Conservation (phyloP, 2,329 filamentous ascomycete species). For the Ilyonectria destructans region DNA sequence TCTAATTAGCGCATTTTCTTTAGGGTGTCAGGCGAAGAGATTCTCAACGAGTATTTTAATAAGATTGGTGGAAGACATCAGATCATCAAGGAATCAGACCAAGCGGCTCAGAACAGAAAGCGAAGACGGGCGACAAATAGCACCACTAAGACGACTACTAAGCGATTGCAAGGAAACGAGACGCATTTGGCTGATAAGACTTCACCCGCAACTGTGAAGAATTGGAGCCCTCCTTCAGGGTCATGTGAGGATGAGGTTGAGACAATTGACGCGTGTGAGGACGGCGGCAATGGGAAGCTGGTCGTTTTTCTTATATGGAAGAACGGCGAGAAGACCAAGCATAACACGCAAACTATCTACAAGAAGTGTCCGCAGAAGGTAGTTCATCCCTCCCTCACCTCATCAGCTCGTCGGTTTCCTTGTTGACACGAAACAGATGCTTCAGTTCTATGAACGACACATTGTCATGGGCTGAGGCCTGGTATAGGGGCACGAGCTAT, state of each 20-base stretch:
- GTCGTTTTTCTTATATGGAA: slow-evolving; percentile 83
- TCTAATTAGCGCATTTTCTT: slow-evolving; percentile 19
- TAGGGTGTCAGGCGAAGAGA: slow-evolving; percentile 72
- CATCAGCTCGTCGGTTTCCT: neutral
- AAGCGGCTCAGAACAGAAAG: slow-evolving; percentile 71
- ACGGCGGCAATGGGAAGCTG: slow-evolving; percentile 73
- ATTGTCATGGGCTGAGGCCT: too few species aligned
- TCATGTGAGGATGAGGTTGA: slow-evolving; percentile 84
- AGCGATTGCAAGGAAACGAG: slow-evolving; percentile 65
- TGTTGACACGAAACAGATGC: slow-evolving; percentile 63
- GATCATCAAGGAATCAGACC: slow-evolving; percentile 67
- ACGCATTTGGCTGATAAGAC: slow-evolving; percentile 66
- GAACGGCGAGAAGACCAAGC: slow-evolving; percentile 81
- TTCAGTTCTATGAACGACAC: slow-evolving; percentile 73
- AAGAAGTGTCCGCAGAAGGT: slow-evolving; percentile 86
- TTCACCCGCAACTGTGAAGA: slow-evolving; percentile 59
- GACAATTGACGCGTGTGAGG: slow-evolving; percentile 81
- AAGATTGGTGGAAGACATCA: slow-evolving; percentile 75
- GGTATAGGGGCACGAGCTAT: too few species aligned
- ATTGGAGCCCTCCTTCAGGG: slow-evolving; percentile 79
- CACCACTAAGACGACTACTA: slow-evolving; percentile 56
- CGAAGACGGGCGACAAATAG: slow-evolving; percentile 65
- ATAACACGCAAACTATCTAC: slow-evolving; percentile 78
- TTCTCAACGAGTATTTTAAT: slow-evolving; percentile 76
- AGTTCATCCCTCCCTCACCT: slow-evolving; percentile 36